Percentiles rank a stretch among this genome's conserved stretches.
Conservation (phyloP, 1,284 basidiomycete species). For the Apiotrichum mycotoxinovorans region DNA sequence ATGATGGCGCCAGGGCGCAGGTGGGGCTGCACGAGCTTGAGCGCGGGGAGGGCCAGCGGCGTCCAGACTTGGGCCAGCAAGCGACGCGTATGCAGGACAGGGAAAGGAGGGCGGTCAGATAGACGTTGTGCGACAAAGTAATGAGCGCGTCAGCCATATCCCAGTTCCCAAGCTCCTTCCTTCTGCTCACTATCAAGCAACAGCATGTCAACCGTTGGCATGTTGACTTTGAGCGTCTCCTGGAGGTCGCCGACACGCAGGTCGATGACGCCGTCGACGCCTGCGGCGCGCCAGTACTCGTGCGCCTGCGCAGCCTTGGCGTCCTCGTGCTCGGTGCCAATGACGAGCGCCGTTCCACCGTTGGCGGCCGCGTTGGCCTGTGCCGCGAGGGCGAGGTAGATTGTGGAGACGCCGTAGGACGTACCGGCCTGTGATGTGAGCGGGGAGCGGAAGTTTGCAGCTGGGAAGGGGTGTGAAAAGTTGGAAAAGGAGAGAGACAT, state of each 20-base stretch:
- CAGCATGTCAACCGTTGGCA: conserved; percentile 27
- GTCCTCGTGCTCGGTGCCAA: conserved; percentile 33
- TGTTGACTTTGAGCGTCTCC: conserved; percentile 26
- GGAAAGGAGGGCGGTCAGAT: too few species aligned
- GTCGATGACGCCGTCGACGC: conserved; percentile 26
- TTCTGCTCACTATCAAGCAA: conserved; percentile 36
- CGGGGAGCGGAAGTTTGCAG: not conserved
- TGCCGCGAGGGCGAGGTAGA: conserved; percentile 36
- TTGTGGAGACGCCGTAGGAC: conserved; percentile 34
- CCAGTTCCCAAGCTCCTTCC: too few species aligned
- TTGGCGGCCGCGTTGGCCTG: conserved; percentile 12
- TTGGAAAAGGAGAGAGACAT: too few species aligned
- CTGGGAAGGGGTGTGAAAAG: too few species aligned
- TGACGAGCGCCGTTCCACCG: conserved; percentile 19
- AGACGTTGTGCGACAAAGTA: too few species aligned
- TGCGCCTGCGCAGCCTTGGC: conserved; percentile 23
- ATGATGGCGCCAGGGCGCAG: conserved; percentile 25
- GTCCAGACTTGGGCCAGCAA: conserved; percentile 28
- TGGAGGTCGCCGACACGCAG: conserved; percentile 32
- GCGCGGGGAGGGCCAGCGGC: conserved; percentile 26
- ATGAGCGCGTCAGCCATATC: too few species aligned
- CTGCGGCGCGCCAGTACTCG: conserved; percentile 25
- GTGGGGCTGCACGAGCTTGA: conserved; percentile 23
- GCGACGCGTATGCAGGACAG: not conserved
- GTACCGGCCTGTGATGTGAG: conserved; percentile 26